Evolutionary conservation across 2,329 filamentous ascomycete species (phyloP).

Genomic region (Botrytis elliptica): DNA sequence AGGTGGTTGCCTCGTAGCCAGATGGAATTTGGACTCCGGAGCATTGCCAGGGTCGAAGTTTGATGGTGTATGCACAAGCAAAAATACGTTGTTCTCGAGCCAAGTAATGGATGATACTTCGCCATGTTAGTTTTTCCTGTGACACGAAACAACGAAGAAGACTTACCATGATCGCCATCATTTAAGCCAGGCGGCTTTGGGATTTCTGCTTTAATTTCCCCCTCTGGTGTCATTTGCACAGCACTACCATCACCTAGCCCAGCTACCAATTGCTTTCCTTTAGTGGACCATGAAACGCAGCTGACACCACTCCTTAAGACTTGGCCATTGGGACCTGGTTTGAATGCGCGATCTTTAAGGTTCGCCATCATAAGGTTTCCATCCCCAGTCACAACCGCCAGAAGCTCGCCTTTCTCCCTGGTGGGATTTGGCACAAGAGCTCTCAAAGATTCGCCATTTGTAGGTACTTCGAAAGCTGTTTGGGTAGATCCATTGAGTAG

Average conservation of each 20-base stretch:
- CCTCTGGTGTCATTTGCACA: constrained; percentile 80
- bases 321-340: constrained; percentile 58
- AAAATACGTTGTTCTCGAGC: constrained; percentile 84
- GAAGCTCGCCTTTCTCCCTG: constrained; percentile 67
- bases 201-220: constrained; percentile 72
- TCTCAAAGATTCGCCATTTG: constrained; percentile 71
- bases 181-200: constrained; percentile 70
- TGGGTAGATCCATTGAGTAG: constrained; percentile 66
- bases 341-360: constrained; percentile 63
- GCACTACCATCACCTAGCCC: constrained; percentile 79
- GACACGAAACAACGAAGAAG: neutral
- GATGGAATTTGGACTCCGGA: constrained; percentile 70
- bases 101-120: constrained; percentile 78
- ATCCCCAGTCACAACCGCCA: constrained; percentile 75
- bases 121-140: constrained; percentile 32
- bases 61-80: constrained; percentile 73
- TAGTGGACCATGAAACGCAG: constrained; percentile 86
- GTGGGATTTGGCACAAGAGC: constrained; percentile 79
- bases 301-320: constrained; percentile 73
- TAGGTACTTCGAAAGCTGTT: constrained; percentile 71
- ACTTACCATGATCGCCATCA: constrained; percentile 64
- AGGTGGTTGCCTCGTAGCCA: constrained; percentile 66
- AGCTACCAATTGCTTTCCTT: constrained; percentile 88
- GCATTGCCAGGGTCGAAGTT: constrained; percentile 52
- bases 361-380: constrained; percentile 85